A percentile compares a stretch with the other conserved stretches of the same genome.
phyloP scores from a whole-genome alignment of 805 yeast genomes.

The Metschnikowia corniflorae region DNA sequence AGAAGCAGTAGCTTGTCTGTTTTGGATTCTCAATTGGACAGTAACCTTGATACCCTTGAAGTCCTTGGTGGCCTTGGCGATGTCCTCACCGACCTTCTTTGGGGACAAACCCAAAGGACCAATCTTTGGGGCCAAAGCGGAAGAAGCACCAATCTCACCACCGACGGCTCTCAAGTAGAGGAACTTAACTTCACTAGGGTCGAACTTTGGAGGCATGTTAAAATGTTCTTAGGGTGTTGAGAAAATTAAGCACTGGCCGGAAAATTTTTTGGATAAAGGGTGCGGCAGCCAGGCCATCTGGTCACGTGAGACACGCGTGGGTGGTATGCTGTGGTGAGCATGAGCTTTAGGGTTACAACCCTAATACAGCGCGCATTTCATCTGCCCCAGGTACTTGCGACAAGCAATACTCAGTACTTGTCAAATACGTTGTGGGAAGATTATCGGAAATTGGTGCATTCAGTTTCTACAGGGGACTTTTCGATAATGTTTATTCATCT shows the following conservation, averaged over 20 bases:
- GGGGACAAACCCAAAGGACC: slow-evolving; percentile 99
- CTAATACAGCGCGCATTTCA: slow-evolving; percentile 9
- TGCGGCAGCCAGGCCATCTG: slow-evolving; percentile 9
- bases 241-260: slow-evolving; percentile 10
- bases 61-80: slow-evolving; percentile 98
- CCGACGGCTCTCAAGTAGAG: slow-evolving; percentile 99
- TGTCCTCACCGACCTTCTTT: slow-evolving; percentile 99
- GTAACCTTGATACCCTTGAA: slow-evolving; percentile 99
- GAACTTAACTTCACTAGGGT: slow-evolving; percentile 97
- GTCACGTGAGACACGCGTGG: slow-evolving; percentile 15
- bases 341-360: slow-evolving; percentile 20
- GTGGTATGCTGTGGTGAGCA: slow-evolving; percentile 4
- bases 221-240: slow-evolving; percentile 15
- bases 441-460: too few relatives aligned
- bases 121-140: slow-evolving; percentile 99
- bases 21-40: slow-evolving; percentile 96
- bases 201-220: slow-evolving; percentile 95
- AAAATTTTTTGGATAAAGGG: slow-evolving; percentile 15
- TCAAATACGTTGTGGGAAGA: too few relatives aligned
- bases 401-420: too few relatives aligned
- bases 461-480: too few relatives aligned
- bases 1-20: slow-evolving; percentile 99
- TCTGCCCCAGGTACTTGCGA: too few relatives aligned
- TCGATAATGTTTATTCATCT: too few relatives aligned
- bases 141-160: slow-evolving; percentile 99